These are phyloP conservation scores for Phytophthora cryptogea DNA, from an alignment of 352 stramenopile genomes.

Conservation along the genomic window DNA sequence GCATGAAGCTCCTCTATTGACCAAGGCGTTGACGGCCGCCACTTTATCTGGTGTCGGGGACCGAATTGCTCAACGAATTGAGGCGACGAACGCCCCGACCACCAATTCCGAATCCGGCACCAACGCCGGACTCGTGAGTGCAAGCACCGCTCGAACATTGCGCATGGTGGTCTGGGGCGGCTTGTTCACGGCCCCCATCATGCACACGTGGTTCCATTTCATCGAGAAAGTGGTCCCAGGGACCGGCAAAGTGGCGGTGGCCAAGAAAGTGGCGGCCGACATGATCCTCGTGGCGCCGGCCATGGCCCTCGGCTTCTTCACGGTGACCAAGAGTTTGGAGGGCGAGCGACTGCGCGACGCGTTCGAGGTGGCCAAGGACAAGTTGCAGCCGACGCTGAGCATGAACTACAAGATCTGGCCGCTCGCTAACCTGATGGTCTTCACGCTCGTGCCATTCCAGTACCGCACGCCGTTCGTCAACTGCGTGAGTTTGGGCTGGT, in stretches of 20 bases:
- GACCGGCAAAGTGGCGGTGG: slow-evolving; percentile 30
- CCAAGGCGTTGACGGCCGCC: slow-evolving; percentile 54
- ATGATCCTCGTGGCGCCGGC: slow-evolving; percentile 49
- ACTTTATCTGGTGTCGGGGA: slow-evolving; percentile 53
- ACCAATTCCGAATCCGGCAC: slow-evolving; percentile 3
- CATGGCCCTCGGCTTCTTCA: slow-evolving; percentile 51
- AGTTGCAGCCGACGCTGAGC: slow-evolving; percentile 39
- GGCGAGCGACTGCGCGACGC: slow-evolving; percentile 37
- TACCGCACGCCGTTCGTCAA: slow-evolving; percentile 61
- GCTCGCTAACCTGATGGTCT: slow-evolving; percentile 51
- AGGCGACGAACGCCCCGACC: slow-evolving; percentile 10
- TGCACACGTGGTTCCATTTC: slow-evolving; percentile 90
- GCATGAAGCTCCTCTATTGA: slow-evolving; percentile 52
- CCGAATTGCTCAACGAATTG: slow-evolving; percentile 48
- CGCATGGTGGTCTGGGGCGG: slow-evolving; percentile 90
- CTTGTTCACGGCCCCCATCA: slow-evolving; percentile 82
- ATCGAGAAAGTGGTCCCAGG: slow-evolving; percentile 63
- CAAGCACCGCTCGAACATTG: slow-evolving; percentile 47
- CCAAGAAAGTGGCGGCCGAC: slow-evolving; percentile 48
- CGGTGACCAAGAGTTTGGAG: slow-evolving; percentile 46
- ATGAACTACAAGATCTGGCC: slow-evolving; percentile 61
- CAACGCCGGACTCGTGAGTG: slow-evolving; percentile 15
- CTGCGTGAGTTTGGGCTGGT: slow-evolving; percentile 57
- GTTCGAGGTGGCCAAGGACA: slow-evolving; percentile 39
- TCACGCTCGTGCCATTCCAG: slow-evolving; percentile 51